These are phyloP conservation scores for Trichoderma atrobrunneum DNA, from an alignment of 2,329 filamentous ascomycete genomes.

Conservation along the genomic window DNA sequence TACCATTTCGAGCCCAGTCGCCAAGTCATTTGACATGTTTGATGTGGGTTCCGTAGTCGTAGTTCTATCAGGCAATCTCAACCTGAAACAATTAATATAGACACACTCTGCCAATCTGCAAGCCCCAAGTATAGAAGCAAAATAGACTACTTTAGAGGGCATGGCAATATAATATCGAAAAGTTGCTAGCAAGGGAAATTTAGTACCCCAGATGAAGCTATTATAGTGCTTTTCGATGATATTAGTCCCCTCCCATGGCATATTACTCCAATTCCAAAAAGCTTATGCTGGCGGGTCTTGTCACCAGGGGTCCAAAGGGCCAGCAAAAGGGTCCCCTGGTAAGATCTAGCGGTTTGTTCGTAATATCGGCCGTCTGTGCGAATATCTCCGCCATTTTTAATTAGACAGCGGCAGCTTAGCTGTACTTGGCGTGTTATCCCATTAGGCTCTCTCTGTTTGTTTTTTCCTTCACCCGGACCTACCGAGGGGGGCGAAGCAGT, in stretches of 20 bases:
- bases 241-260: not conserved
- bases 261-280: not conserved
- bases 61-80: not conserved
- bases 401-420: not conserved
- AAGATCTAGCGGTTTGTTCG: not conserved
- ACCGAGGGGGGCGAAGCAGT: slow-evolving; percentile 11
- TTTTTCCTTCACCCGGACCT: not conserved
- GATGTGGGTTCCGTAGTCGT: not conserved
- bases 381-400: not conserved
- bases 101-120: not conserved
- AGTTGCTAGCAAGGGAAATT: not conserved
- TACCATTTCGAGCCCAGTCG: not conserved
- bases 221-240: not conserved
- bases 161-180: not conserved
- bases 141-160: not conserved
- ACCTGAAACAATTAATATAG: not conserved
- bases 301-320: not conserved
- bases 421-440: not conserved
- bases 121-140: not conserved
- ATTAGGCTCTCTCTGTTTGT: not conserved
- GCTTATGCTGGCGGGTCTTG: not conserved
- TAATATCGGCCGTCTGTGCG: slow-evolving; percentile 1
- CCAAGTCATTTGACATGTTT: not conserved
- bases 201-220: not conserved
- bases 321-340: not conserved